A percentile compares a stretch with the other conserved stretches of the same genome.
Conservation (phyloP, 495 filamentous ascomycete species). For the Penicillium cosmopolitanum region DNA sequence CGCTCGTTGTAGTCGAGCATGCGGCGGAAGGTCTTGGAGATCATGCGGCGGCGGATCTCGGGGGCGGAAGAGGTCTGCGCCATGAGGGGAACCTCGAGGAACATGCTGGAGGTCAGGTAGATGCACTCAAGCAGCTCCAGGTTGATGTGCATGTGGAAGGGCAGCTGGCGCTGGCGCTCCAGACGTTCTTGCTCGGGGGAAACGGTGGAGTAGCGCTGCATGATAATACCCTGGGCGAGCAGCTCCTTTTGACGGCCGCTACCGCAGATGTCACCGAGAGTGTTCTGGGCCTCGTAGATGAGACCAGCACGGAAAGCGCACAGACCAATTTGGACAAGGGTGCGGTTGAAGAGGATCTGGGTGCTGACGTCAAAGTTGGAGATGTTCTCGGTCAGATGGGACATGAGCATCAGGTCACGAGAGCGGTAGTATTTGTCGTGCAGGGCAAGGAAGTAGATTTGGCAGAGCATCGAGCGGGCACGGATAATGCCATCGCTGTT, state of each 20-base stretch:
- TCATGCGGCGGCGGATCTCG: conserved; percentile 95
- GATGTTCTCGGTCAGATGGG: conserved; percentile 97
- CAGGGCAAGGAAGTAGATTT: conserved; percentile 96
- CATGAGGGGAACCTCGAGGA: conserved; percentile 95
- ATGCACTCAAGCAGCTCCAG: conserved; percentile 96
- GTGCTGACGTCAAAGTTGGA: conserved; percentile 92
- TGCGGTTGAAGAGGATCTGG: conserved; percentile 98
- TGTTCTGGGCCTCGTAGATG: conserved; percentile 95
- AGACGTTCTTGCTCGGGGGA: conserved; percentile 96
- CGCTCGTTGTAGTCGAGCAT: conserved; percentile 99
- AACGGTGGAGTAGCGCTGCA: conserved; percentile 92
- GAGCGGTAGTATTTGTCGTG: conserved; percentile 97
- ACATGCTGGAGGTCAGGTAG: conserved; percentile 98
- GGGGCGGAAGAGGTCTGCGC: conserved; percentile 95
- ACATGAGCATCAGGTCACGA: conserved; percentile 99
- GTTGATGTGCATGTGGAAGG: conserved; percentile 99
- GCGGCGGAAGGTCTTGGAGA: conserved; percentile 98
- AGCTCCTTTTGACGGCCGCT: conserved; percentile 97
- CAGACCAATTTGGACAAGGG: conserved; percentile 95
- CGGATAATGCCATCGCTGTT: conserved; percentile 94
- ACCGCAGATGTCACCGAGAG: conserved; percentile 95
- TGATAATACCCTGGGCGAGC: conserved; percentile 95
- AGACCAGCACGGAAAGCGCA: conserved; percentile 97
- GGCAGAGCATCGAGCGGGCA: conserved; percentile 95
- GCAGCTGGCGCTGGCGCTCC: conserved; percentile 92